A percentile compares a stretch with the other conserved stretches of the same genome.
Conservation (phyloP, 2,329 filamentous ascomycete genomes). For the Chaetomium olivaceum region DNA sequence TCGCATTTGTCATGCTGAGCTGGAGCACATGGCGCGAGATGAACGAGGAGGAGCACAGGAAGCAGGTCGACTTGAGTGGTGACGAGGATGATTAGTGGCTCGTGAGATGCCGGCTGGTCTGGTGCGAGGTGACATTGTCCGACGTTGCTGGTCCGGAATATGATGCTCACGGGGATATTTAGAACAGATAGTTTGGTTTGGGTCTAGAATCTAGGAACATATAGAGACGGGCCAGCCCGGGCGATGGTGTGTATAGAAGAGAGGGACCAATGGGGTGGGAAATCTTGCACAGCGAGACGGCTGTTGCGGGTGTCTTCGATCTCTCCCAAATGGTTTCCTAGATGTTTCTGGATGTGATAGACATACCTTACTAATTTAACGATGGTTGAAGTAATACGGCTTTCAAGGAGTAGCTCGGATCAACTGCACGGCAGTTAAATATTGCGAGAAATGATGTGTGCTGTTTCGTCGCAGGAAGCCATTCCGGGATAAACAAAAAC, state of each 20-base stretch:
- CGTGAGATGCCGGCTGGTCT: neutral
- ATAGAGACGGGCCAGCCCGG: neutral
- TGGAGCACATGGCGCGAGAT: conserved; percentile 95
- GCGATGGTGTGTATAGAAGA: neutral
- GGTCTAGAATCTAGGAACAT: neutral
- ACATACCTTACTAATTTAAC: too few relatives aligned
- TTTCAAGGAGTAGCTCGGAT: too few relatives aligned
- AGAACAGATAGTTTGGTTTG: neutral
- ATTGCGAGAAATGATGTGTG: too few relatives aligned
- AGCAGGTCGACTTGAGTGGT: conserved; percentile 43
- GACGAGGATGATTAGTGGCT: conserved; percentile 26
- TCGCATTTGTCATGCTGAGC: conserved; percentile 81
- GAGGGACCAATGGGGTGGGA: neutral
- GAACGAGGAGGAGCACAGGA: conserved; percentile 73
- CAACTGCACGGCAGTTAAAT: too few relatives aligned
- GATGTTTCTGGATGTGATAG: neutral
- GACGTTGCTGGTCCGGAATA: neutral
- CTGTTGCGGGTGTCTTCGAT: neutral
- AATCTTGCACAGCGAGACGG: neutral
- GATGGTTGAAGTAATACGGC: too few relatives aligned
- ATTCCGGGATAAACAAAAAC: too few relatives aligned
- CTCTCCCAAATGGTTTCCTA: neutral
- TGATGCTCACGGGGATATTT: neutral
- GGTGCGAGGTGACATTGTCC: neutral
- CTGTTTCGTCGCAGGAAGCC: too few relatives aligned